phyloP scores from a whole-genome alignment of 768 basidiomycete genomes.

The Termitomyces sp. region DNA sequence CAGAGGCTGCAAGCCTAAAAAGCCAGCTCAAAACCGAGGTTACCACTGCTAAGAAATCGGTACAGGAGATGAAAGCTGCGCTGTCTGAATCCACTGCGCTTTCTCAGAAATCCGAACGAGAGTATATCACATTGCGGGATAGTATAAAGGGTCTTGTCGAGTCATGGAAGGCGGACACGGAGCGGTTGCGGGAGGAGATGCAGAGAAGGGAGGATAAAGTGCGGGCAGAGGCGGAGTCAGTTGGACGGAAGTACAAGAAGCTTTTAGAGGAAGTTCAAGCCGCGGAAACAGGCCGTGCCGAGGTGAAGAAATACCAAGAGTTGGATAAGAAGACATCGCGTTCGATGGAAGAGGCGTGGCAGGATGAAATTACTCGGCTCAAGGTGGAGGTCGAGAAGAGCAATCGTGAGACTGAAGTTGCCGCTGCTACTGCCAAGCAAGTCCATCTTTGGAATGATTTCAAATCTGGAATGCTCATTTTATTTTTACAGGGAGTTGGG shows the following conservation, averaged over 20 bases:
- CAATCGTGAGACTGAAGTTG: slow-evolving; percentile 53
- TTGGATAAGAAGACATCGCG: slow-evolving; percentile 48
- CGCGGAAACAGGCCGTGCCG: slow-evolving; percentile 43
- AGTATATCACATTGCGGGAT: slow-evolving; percentile 78
- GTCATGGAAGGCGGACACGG: slow-evolving; percentile 73
- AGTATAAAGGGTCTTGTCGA: slow-evolving; percentile 72
- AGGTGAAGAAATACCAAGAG: slow-evolving; percentile 48
- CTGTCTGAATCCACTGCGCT: slow-evolving; percentile 73
- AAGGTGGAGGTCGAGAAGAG: slow-evolving; percentile 54
- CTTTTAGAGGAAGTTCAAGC: slow-evolving; percentile 63
- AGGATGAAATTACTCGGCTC: slow-evolving; percentile 53
- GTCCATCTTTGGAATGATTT: slow-evolving; percentile 24
- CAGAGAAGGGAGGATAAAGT: slow-evolving; percentile 68
- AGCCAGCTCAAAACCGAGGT: slow-evolving; percentile 74
- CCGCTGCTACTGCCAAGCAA: slow-evolving; percentile 62
- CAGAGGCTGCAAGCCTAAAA: slow-evolving; percentile 67
- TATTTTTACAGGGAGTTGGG: slow-evolving; percentile 46
- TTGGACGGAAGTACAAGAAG: slow-evolving; percentile 67
- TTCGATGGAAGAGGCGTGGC: slow-evolving; percentile 63
- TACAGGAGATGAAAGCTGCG: slow-evolving; percentile 79
- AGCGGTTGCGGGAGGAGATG: slow-evolving; percentile 73
- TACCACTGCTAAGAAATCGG: slow-evolving; percentile 64
- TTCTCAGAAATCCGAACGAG: slow-evolving; percentile 79
- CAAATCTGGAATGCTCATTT: not conserved
- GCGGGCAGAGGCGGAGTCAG: slow-evolving; percentile 62